Base-by-base conservation (phyloP, 495 filamentous ascomycete genomes). In the Aspergillus cavernicola region DNA sequence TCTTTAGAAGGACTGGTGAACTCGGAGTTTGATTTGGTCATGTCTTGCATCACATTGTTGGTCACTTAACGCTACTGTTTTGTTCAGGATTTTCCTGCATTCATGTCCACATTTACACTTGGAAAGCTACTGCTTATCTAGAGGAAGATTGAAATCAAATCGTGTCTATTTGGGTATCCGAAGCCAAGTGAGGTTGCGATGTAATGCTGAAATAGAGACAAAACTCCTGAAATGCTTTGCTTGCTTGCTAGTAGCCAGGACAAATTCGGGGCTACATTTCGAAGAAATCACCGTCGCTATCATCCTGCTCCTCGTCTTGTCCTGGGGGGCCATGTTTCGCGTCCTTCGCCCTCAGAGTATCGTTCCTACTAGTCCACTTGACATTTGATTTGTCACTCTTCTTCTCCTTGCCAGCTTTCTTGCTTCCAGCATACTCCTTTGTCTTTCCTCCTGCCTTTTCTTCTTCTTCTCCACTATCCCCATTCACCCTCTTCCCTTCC, bases 251-350 rank as follows among this genome's bases (percentile, higher is more conserved):
- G 39, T 39, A 42, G 20, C 10, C 39, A 18, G 16, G 15, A 23
- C 1, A 13, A 4, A 28, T 44, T 33, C 40, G 54, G 50, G 37
- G 36, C 59, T 50, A 66, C 49, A 65, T 59, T 52, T 73, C 70
- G 28, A 73, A 84, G 64, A 84, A 84, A 5, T 78, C 81, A 19
- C 76, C 81, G 60, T 83, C 81, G 58, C 78, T 82, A 7, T 75
- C 74, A 0, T 80, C 76, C 13, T 69, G 71, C 8, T 71, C 64
- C 40, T 64, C 62, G 16, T 44, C 36, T 39, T 13, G 20, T 31
- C 48, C 35, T 28, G 47, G 57, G 31, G 32, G 61, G 52, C 19
- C 50, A 46, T 32, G 56, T 54, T 23, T 41, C 47, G 40, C 50
- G 37, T 29, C 59, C 51, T 28, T 62, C 55, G 13, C 43, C 33